A percentile compares a stretch with the other conserved stretches of the same genome.
phyloP scores from a whole-genome alignment of 2,329 filamentous ascomycete genomes.

The Ophiostoma australiae region DNA sequence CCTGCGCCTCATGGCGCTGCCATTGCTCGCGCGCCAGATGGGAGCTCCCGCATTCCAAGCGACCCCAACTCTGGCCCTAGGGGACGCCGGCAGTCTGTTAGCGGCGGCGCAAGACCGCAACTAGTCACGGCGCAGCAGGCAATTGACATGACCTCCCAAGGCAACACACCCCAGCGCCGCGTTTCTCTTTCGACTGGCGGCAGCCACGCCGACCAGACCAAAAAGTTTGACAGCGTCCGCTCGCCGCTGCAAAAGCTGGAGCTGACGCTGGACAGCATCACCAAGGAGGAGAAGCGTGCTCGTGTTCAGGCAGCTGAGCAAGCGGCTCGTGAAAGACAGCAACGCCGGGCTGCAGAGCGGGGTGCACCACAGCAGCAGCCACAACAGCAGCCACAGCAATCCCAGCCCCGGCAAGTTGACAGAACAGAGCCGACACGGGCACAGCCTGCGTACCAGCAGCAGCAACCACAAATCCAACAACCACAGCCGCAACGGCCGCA shows the following conservation, averaged over 20 bases:
- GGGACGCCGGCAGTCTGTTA: constrained; percentile 27
- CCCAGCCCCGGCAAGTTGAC: neutral
- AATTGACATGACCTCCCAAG: constrained; percentile 26
- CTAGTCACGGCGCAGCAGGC: constrained; percentile 21
- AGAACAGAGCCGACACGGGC: neutral
- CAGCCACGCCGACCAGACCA: constrained; percentile 40
- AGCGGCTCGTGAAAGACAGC: constrained; percentile 59
- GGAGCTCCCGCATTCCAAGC: constrained; percentile 25
- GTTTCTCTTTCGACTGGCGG: constrained; percentile 22
- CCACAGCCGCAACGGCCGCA: constrained; percentile 6
- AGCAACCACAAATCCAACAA: constrained; percentile 1
- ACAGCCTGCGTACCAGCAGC: constrained; percentile 5
- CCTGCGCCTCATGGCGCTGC: neutral
- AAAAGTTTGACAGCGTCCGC: constrained; percentile 69
- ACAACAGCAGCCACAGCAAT: neutral
- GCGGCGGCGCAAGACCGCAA: constrained; percentile 20
- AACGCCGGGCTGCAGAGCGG: constrained; percentile 31
- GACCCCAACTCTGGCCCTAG: constrained; percentile 31
- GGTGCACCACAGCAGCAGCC: constrained; percentile 11
- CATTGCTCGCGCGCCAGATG: neutral
- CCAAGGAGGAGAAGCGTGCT: constrained; percentile 90
- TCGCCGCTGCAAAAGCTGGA: constrained; percentile 93
- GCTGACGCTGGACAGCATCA: constrained; percentile 83
- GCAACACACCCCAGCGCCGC: neutral
- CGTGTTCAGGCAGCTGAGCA: constrained; percentile 77